Base-by-base conservation (phyloP, 768 basidiomycete genomes). In the Clathrus columnatus region DNA sequence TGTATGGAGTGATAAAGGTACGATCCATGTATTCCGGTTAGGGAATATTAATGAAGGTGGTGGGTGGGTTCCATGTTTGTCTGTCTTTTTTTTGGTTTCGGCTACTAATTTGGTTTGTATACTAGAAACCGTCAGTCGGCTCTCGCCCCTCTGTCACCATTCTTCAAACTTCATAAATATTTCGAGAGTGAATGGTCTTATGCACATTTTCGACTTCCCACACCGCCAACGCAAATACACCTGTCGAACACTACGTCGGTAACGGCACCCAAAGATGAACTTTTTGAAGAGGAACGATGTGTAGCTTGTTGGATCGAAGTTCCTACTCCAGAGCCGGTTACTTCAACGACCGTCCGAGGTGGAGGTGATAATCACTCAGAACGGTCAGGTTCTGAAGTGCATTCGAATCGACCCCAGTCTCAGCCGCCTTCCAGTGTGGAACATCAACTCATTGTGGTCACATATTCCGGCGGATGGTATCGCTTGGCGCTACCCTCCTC, bases 111-210 rank as follows among this genome's bases (percentile, higher is more conserved):
- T 4, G 8, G 23, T 6, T 17, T 8, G 20, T 14, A 41, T 42
- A 47, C 32, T 63, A 91, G 88, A 44, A 91, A 93, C 63, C 88
- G 87, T 36, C 88, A 89, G 58, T 92, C 89, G 6, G 80, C 87
- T 5, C 77, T 94, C 61, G 90, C 87, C 0, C 82, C 85, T 4
- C 70, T 95, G 47, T 80, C 85, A 16, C 84, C 87, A 2, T 92
- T 85, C 64, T 70, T 95, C 8, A 87, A 85, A 14, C 75, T 91
- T 29, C 91, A 91, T 17, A 89, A 87, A 59, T 95, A 95, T 67
- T 93, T 96, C 65, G 83, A 84, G 63, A 93, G 91, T n/a, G 86
- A 93, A 67, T 95, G 92, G 93, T 94, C 92, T 0, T 93, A 95
- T 64, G 90, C 92, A 14, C 87, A 90, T 61, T 96, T 89, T 67